Evolutionary conservation across 352 stramenopile species (phyloP).

Genomic region (Pythium sp.): DNA sequence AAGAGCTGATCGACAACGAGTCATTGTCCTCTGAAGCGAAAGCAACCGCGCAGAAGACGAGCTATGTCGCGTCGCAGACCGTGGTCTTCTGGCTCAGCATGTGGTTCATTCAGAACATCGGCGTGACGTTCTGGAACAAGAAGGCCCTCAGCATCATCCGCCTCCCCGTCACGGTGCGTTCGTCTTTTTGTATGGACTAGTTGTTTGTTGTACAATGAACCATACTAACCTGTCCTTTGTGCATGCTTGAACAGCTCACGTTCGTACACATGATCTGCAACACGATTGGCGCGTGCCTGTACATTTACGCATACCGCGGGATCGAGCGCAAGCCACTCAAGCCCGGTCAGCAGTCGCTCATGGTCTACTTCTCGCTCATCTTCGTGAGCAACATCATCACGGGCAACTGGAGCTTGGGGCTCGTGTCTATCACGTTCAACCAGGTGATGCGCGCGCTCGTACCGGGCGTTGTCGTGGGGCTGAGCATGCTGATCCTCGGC

Average conservation of each 20-base stretch:
- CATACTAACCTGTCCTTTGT: neutral
- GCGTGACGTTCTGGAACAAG: constrained; percentile 95
- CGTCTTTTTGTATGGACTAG: neutral
- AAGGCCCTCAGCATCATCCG: constrained; percentile 76
- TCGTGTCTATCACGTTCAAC: constrained; percentile 95
- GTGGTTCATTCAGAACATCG: constrained; percentile 92
- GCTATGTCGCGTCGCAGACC: constrained; percentile 60
- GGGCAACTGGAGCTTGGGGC: constrained; percentile 89
- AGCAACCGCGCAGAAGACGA: constrained; percentile 41
- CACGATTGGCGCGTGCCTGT: constrained; percentile 80
- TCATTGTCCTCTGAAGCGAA: neutral
- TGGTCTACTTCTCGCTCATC: constrained; percentile 90
- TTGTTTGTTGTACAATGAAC: too few relatives aligned
- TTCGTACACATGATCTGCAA: constrained; percentile 96
- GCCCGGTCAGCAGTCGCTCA: constrained; percentile 60
- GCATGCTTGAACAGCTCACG: constrained; percentile 42
- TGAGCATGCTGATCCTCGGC: constrained; percentile 78
- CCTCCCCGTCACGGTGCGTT: constrained; percentile 52
- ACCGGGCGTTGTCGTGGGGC: constrained; percentile 69
- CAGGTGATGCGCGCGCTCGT: constrained; percentile 91
- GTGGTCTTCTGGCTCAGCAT: constrained; percentile 81
- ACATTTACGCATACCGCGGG: constrained; percentile 66
- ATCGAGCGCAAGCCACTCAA: constrained; percentile 69
- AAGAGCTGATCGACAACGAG: neutral
- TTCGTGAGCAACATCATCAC: constrained; percentile 96